Evolutionary conservation across 2,329 filamentous ascomycete species (phyloP).

Genomic region (Rasamsonia emersonii): DNA sequence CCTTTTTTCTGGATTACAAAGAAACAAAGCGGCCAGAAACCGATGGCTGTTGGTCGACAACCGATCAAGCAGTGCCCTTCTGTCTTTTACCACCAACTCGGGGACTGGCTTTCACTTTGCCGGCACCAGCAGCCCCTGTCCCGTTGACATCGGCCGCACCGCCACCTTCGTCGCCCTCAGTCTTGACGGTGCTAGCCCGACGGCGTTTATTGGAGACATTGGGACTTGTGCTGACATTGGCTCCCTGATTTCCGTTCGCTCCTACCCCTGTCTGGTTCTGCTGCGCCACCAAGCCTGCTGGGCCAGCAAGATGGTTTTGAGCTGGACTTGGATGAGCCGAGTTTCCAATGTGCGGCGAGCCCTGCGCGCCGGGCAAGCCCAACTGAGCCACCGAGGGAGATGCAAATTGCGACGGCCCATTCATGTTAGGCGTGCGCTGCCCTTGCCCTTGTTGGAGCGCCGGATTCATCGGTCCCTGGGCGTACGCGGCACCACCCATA

Average conservation of each 20-base stretch:
- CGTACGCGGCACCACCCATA: conserved; percentile 5
- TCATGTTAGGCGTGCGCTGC: conserved; percentile 37
- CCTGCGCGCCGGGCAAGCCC: conserved; percentile 38
- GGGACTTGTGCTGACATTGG: conserved; percentile 55
- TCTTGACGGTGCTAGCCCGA: conserved; percentile 51
- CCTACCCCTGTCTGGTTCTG: conserved; percentile 50
- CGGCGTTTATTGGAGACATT: conserved; percentile 53
- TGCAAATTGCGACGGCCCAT: conserved; percentile 45
- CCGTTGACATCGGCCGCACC: conserved; percentile 42
- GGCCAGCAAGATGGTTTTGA: conserved; percentile 37
- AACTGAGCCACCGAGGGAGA: conserved; percentile 51
- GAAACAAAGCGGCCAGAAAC: conserved; percentile 7
- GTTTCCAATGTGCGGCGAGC: conserved; percentile 46
- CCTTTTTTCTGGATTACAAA: conserved; percentile 9
- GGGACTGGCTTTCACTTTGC: conserved; percentile 41
- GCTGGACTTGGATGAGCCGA: conserved; percentile 40
- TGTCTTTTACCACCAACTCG: conserved; percentile 39
- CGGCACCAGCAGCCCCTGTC: conserved; percentile 21
- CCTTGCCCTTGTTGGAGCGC: conserved; percentile 28
- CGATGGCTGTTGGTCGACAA: conserved; percentile 1
- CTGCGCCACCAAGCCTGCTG: conserved; percentile 48
- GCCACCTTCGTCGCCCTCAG: conserved; percentile 45
- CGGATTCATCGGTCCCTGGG: conserved; percentile 28
- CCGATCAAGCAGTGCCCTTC: conserved; percentile 31
- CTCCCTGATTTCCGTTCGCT: conserved; percentile 39